Base-by-base conservation (phyloP, 495 filamentous ascomycete genomes). In the Evernia prunastri region DNA sequence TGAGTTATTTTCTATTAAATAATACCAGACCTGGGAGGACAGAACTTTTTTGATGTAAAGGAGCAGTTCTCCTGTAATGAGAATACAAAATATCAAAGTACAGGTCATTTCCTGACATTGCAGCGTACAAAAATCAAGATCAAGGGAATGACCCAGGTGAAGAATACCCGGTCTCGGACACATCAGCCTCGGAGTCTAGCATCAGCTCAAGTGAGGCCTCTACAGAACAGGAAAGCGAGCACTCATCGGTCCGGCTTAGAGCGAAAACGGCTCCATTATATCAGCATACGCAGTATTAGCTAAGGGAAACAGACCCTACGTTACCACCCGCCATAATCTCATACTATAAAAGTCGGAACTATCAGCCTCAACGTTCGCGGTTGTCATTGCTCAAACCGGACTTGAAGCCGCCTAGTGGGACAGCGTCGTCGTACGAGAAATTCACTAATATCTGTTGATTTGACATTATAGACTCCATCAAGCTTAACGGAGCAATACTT, bases 371-470 rank as follows among this genome's bases (percentile, higher is more conserved):
- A 56, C 23, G 27, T 56, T 56, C 12, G 31, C 51, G 25, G 51
- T 56, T 27, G 25, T 56, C 25, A 56, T 56, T 56, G 25, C 31
- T 56, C 12, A 56, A 25, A 56, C 51, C 25, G 31, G 51, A 56
- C 51, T 56, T 56, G 25, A 56, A 56, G 51, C 51, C 51, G 23
- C 51, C 51, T 56, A 13, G 51, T 56, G 31, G 31, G 51, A 56
- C 25, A 56, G 51, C 23, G 51, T 56, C 25, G 51, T 31, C 25
- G 25, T 56, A 56, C 25, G 25, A 56, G 31, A 56, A 31, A 29
- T 56, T 56, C 23, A 56, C 51, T 56, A 56, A 56, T 56, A 29
- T 31, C 25, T 56, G 25, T 56, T 56, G 51, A 56, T 56, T 56
- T 56, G 51, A 56, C 15, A 25, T 56, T 56, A 56, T n/a, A n/a